Evolutionary conservation across 805 yeast species (phyloP), one percentile per base, ranked within the genome.

Genomic region (Suhomyces emberorum): DNA sequence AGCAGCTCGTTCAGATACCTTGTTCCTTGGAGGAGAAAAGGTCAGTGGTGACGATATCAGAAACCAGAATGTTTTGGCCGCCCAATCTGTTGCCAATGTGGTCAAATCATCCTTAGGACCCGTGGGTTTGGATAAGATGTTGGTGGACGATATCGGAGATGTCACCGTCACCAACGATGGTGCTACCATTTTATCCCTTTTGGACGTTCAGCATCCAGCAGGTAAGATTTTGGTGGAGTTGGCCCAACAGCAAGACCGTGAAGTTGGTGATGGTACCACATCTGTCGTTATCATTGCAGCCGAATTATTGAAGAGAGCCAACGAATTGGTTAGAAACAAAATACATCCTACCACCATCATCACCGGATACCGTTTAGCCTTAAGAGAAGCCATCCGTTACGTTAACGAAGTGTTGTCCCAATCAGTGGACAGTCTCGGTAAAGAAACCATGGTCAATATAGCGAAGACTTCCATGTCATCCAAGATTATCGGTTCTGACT

Each of bases 141-240:
- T 93, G 32, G 99, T 93, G 26, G 99, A 93, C 63, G 98, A 93
- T 55, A 95, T 93, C 64, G 98, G 98, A 46, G 98, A 95, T 65
- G 97, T 93, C 30, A 89, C 96, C 4, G 97, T 93, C 34, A 93
- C 99, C 30, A 93, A 93, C 64, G 99, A 93, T 63, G 99, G 99
- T 48, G 98, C 99, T 41, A 93, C 98, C 4, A 93, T 93, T 52
- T 70, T 93, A 46, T 76, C 88, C 7, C 65, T 95, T 35, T 70
- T 93, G 47, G 98, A 93, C 58, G 98, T 93, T 34, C 96, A 93
- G 65, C 98, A 93, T 61, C 99, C 99, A 23, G 98, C 98, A 1
- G 98, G 98, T 12, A 91, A 88, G 67, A 93, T 93, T 51, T 70
- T 93, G 40, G 98, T 93, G 33, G 98, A 93, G 57, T 74, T 93